Percentiles rank a stretch among this genome's conserved stretches.
Conservation (phyloP, 2,329 filamentous ascomycete species). For the Hymenotorrendiella dingleyae region DNA sequence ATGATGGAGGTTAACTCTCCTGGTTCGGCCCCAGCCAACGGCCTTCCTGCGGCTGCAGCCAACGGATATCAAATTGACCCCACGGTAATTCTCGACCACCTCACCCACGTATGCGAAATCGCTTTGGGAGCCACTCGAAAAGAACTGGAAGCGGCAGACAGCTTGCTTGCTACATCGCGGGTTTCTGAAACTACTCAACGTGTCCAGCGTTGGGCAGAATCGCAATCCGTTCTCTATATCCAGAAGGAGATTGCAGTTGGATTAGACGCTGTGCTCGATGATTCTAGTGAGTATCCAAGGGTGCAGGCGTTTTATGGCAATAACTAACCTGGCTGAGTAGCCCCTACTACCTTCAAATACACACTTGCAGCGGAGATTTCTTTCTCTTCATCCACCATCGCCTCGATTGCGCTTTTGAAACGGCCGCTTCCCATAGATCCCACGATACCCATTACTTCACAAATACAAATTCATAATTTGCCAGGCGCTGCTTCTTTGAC, state of each 20-base stretch:
- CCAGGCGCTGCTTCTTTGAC: constrained; percentile 67
- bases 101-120: constrained; percentile 63
- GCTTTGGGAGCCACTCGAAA: constrained; percentile 68
- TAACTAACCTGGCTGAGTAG: constrained; percentile 32
- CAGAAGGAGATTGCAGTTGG: constrained; percentile 67
- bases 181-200: constrained; percentile 77
- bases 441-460: constrained; percentile 71
- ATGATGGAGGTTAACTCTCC: constrained; percentile 30
- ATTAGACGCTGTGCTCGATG: constrained; percentile 25
- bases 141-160: constrained; percentile 76
- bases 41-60: constrained; percentile 19
- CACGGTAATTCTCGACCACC: constrained; percentile 63
- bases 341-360: constrained; percentile 61
- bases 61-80: constrained; percentile 56
- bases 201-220: constrained; percentile 87
- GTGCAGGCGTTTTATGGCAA: constrained; percentile 16
- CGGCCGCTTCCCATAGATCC: constrained; percentile 82
- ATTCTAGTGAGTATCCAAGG: constrained; percentile 32
- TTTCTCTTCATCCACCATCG: constrained; percentile 70
- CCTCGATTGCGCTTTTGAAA: constrained; percentile 86
- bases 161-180: constrained; percentile 68
- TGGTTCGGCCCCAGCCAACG: constrained; percentile 25
- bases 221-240: constrained; percentile 83
- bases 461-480: constrained; percentile 90
- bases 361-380: constrained; percentile 77